Conservation (phyloP, 148 eudicot species). For the Fallopia convolvulus region DNA sequence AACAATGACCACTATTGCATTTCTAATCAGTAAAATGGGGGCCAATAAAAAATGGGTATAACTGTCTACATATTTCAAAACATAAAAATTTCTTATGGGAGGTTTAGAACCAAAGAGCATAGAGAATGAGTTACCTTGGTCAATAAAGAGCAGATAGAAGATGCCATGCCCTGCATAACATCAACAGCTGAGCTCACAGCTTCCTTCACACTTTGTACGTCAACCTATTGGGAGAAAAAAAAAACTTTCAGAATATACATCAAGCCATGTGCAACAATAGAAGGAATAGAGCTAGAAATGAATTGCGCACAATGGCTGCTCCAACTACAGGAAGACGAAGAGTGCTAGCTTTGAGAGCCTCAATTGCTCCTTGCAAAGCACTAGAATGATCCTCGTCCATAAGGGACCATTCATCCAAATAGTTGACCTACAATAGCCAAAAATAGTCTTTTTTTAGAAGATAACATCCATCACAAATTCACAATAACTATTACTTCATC, state of each 20-base stretch:
- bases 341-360: constrained; percentile 93
- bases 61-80: neutral
- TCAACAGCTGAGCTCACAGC: constrained; percentile 79
- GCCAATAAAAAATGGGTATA: neutral
- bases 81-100: neutral
- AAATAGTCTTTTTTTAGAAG: neutral
- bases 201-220: constrained; percentile 67
- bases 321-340: constrained; percentile 95
- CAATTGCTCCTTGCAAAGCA: constrained; percentile 80
- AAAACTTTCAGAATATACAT: neutral
- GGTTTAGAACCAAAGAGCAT: neutral
- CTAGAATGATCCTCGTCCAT: constrained; percentile 62
- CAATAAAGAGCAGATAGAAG: constrained; percentile 48
- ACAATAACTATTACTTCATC: neutral
- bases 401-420: constrained; percentile 82
- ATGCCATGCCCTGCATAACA: constrained; percentile 73
- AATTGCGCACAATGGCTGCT: constrained; percentile 67
- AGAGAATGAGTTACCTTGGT: constrained; percentile 41
- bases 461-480: neutral
- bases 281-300: neutral
- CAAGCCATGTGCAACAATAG: neutral
- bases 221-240: constrained; percentile 39
- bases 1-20: neutral
- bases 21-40: neutral
- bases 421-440: constrained; percentile 40